These are phyloP conservation scores for Glarea lozoyensis DNA, from an alignment of 495 filamentous ascomycete species.

Conservation along the genomic window DNA sequence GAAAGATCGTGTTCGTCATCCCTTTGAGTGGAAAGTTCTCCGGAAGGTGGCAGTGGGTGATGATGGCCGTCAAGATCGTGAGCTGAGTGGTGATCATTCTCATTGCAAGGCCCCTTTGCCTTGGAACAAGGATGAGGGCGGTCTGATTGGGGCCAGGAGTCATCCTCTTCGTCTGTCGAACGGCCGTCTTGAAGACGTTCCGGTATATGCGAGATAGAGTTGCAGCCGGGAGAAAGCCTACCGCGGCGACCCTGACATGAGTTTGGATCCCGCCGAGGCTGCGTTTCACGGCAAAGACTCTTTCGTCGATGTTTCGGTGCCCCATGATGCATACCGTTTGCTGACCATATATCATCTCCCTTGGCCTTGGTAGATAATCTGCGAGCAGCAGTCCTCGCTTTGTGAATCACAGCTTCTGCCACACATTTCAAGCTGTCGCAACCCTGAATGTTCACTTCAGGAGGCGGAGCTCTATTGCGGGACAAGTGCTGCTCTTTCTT, in stretches of 20 bases:
- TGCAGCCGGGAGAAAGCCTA: too few relatives aligned
- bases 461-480: slow-evolving; percentile 2
- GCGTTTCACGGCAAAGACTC: slow-evolving; percentile 7
- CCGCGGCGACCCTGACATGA: too few relatives aligned
- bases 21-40: too few relatives aligned
- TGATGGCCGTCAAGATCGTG: too few relatives aligned
- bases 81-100: slow-evolving; percentile 10
- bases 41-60: too few relatives aligned
- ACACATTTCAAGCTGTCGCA: slow-evolving; percentile 23
- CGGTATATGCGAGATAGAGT: background rate
- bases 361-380: slow-evolving; percentile 9
- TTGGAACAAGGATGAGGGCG: slow-evolving; percentile 9
- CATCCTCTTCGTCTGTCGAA: slow-evolving; percentile 3
- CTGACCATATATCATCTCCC: slow-evolving; percentile 1
- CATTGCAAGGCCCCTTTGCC: slow-evolving; percentile 15
- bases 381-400: slow-evolving; percentile 10
- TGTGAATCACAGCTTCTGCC: slow-evolving; percentile 8
- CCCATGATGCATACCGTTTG: slow-evolving; percentile 3
- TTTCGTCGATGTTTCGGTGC: slow-evolving; percentile 3
- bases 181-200: slow-evolving; percentile 9
- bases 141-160: slow-evolving; percentile 5
- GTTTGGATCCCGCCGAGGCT: background rate
- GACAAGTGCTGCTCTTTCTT: slow-evolving; percentile 13
- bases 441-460: slow-evolving; percentile 6
- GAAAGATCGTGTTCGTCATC: too few relatives aligned